Base-by-base conservation (phyloP, 1,139 yeast genomes). In the Meyerozyma guilliermondii region DNA sequence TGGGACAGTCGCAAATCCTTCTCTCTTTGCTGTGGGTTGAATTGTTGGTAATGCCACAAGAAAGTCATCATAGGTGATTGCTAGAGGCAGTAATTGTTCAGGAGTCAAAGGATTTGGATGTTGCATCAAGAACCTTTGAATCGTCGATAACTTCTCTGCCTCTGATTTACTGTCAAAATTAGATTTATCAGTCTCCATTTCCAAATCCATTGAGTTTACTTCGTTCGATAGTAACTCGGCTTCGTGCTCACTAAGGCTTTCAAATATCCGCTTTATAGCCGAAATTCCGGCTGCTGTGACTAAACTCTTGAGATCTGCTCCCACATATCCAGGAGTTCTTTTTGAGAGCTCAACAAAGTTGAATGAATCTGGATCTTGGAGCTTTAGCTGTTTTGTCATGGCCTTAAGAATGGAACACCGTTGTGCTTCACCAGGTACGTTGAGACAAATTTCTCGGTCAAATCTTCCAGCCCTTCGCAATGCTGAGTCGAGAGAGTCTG, bases 1-100 rank as follows among this genome's bases (percentile, higher is more conserved):
- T 0, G 99, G 99, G 9, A 94, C 95, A 0, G 98, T 94, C 1
- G 99, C 97, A 65, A 92, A 94, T 1, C 98, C 98, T 70, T 92
- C 99, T 61, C 99, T 82, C 59, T 91, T 92, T 2, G 97, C 96
- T 0, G 97, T 88, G 11, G 99, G 99, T 65, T 94, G 98, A 31
- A 92, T 86, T 0, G 92, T 81, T 1, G 98, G 98, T 38, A 92
- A 66, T 1, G 98, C 98, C 6, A 77, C 72, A 37, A 86, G 53
- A 58, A 94, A 92, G 60, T 92, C 99, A 13, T 78, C 82, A 51
- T 81, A 83, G 1, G 78, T 81, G 41, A 92, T 91, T 1, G 84
- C 73, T 41, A 92, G 66, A 10, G 89, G 87, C 11, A 71, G 81
- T 28, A 94, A 71, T 58, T 92, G 95, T 36, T 82, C 84, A 0